phyloP scores from a whole-genome alignment of 441 rosid genomes.

The Corymbia citriodora region DNA sequence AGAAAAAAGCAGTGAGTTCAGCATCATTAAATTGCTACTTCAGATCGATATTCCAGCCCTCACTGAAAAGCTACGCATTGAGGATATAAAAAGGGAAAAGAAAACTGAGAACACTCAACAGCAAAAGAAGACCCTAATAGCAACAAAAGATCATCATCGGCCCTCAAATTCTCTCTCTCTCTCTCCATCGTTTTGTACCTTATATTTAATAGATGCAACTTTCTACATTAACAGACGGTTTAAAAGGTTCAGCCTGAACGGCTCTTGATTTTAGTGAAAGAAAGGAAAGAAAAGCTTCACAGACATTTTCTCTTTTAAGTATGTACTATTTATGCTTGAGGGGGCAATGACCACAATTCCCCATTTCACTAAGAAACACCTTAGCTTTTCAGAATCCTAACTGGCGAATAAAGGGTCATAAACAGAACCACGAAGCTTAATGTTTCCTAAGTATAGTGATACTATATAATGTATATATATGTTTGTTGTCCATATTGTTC shows the following conservation, averaged over 20 bases:
- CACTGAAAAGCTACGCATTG: neutral
- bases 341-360: neutral
- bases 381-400: neutral
- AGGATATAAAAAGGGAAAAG: neutral
- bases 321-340: neutral
- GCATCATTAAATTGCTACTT: slow-evolving; percentile 25
- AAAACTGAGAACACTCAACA: neutral
- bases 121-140: neutral
- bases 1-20: slow-evolving; percentile 17
- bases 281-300: neutral
- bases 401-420: neutral
- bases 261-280: neutral
- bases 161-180: neutral
- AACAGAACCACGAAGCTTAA: neutral
- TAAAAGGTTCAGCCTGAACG: slow-evolving; percentile 1
- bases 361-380: neutral
- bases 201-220: neutral
- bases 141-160: neutral
- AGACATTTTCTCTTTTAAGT: neutral
- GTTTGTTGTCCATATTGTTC: neutral
- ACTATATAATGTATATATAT: neutral
- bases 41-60: neutral
- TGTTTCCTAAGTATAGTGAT: neutral
- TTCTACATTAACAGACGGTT: slow-evolving; percentile 11
- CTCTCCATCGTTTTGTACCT: neutral